Evolutionary conservation across 768 basidiomycete species (phyloP), one percentile per base, ranked within the genome.

Genomic region (Paxillus rubicundulus): DNA sequence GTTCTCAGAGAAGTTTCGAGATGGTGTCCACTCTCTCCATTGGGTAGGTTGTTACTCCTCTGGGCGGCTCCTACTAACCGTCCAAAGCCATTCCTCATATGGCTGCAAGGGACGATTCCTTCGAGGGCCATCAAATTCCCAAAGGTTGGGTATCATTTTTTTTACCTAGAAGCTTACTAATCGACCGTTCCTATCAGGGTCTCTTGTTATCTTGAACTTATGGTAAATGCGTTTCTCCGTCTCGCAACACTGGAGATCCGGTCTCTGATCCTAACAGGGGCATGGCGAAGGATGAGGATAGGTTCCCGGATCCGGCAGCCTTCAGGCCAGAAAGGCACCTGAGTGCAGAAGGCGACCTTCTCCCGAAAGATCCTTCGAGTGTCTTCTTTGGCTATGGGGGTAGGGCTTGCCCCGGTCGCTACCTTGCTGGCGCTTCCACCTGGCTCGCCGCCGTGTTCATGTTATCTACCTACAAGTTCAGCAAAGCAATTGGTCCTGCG

Each of bases 91-190:
- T 71, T 17, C 66, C 71, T 13, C 72, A 70, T 45, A 47, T 47
- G 36, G 41, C 62, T 2, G 73, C 71, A 0, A 61, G 68, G 37
- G 74, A 76, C 48, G 76, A 78, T 37, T 44, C 69, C 14, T 78
- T 76, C 48, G 63, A 71, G 33, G 72, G 73, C 12, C 76, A 76
- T 38, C 62, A 76, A 2, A 85, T 85, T 50, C 82, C 82, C 5
- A 74, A 74, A 50, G 82, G 81, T 55, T n/a, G 16, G 24, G 24
- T 24, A 56, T 38, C 5, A 14, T 14, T 13, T 41, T 12, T 32
- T 16, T 24, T 27, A 21, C 12, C 12, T 36, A 5, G 17, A 16
- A 17, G 47, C 39, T 20, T 17, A 27, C 32, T 24, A 24, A 16
- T n/a, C 2, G n/a, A 32, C n/a, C 4, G 17, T 28, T 8, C n/a